phyloP scores from a whole-genome alignment of 495 filamentous ascomycete species.

The Hypoxylon crocopeplum region DNA sequence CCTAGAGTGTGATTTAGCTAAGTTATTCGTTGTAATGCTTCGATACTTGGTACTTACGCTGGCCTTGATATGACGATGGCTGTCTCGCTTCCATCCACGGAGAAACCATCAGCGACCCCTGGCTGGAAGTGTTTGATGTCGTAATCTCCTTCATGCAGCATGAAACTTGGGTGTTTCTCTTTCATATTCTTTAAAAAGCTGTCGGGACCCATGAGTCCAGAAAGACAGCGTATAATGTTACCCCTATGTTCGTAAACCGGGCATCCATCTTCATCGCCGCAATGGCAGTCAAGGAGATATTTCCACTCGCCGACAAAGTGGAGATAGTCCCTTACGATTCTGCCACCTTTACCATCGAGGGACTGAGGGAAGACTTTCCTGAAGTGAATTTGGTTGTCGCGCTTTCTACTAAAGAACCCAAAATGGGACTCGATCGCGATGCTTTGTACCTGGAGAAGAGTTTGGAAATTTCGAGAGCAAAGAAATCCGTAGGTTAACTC shows the following conservation, averaged over 20 bases:
- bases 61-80: neutral
- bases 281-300: neutral
- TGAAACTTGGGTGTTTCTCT: neutral
- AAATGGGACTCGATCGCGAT: neutral
- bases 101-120: neutral
- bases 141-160: neutral
- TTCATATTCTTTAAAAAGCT: conserved; percentile 1
- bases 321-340: neutral
- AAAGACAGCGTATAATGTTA: neutral
- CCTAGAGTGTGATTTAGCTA: no score
- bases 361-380: neutral
- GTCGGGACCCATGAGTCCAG: neutral
- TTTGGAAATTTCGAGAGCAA: neutral
- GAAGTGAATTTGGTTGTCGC: neutral
- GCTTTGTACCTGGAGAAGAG: neutral
- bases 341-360: neutral
- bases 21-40: no score
- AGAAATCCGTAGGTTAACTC: neutral
- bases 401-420: neutral
- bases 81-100: neutral
- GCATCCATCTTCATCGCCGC: neutral
- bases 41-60: no score
- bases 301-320: conserved; percentile 1
- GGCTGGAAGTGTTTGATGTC: neutral
- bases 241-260: neutral